A percentile compares a stretch with the other conserved stretches of the same genome.
Conservation (phyloP, 108 stramenopile species). For the Cyclotella baltica region DNA sequence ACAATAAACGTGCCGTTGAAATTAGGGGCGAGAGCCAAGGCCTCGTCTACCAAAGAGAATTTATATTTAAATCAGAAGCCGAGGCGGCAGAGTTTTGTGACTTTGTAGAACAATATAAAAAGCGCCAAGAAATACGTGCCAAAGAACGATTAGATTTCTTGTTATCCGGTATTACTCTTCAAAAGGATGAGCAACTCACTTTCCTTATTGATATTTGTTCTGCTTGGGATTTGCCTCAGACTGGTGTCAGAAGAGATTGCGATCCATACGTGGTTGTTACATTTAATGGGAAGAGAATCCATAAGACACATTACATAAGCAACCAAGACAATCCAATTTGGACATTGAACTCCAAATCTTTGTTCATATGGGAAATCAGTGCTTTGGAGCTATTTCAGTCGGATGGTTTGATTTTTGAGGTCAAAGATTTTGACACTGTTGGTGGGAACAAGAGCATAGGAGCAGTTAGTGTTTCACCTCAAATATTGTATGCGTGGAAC, state of each 20-base stretch:
- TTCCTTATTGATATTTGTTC: constrained; percentile 82
- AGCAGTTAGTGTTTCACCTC: constrained; percentile 50
- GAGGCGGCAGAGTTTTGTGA: constrained; percentile 56
- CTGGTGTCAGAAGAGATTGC: constrained; percentile 57
- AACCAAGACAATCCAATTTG: constrained; percentile 77
- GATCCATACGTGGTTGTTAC: constrained; percentile 71
- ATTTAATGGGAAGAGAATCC: constrained; percentile 61
- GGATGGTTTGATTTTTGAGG: constrained; percentile 70
- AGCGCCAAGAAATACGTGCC: constrained; percentile 44
- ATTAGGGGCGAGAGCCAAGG: constrained; percentile 40
- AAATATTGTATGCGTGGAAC: constrained; percentile 60
- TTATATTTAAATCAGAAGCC: constrained; percentile 67
- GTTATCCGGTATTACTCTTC: constrained; percentile 56
- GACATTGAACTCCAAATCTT: constrained; percentile 69
- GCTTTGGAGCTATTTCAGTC: constrained; percentile 69
- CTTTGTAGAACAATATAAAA: constrained; percentile 53
- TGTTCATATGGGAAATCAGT: constrained; percentile 66
- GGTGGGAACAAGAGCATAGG: constrained; percentile 67
- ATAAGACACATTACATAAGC: constrained; percentile 62
- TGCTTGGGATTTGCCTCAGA: constrained; percentile 62
- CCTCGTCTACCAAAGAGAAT: constrained; percentile 54
- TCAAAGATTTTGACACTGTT: constrained; percentile 75
- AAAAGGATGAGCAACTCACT: constrained; percentile 49
- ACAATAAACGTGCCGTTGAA: constrained; percentile 38
- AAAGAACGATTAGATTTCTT: constrained; percentile 46